Evolutionary conservation across 805 yeast species (phyloP).

Genomic region (Kuraishia cidri): DNA sequence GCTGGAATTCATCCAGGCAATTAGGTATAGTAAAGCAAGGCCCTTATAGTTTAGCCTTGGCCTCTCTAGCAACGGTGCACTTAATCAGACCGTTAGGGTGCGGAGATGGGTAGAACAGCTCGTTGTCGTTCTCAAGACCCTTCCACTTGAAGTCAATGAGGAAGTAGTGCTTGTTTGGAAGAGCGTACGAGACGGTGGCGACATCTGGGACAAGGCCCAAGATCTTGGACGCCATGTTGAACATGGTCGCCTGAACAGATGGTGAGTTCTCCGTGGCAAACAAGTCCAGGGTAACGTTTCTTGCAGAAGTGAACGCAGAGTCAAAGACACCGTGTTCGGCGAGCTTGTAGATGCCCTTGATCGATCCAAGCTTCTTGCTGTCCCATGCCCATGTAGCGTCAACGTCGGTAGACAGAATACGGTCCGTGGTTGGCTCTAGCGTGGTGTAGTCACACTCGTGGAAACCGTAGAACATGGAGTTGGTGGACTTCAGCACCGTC

Average conservation of each 20-base stretch:
- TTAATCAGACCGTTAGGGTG: constrained; percentile 92
- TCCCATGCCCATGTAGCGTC: constrained; percentile 67
- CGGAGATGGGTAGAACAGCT: constrained; percentile 80
- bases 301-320: constrained; percentile 48
- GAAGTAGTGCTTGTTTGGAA: constrained; percentile 92
- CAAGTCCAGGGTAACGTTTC: constrained; percentile 59
- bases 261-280: constrained; percentile 86
- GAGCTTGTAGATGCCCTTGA: constrained; percentile 35
- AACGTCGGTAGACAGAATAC: constrained; percentile 83
- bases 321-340: constrained; percentile 65
- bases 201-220: constrained; percentile 49
- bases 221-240: constrained; percentile 76
- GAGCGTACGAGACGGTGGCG: constrained; percentile 56
- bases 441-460: constrained; percentile 85
- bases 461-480: constrained; percentile 87
- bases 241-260: constrained; percentile 97
- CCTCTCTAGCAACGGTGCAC: constrained; percentile 70
- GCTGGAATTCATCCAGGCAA: no score
- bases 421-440: constrained; percentile 71
- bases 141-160: constrained; percentile 77
- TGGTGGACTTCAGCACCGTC: constrained; percentile 83
- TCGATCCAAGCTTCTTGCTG: constrained; percentile 35
- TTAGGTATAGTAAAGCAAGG: no score
- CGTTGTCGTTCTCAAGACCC: constrained; percentile 73
- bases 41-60: constrained; percentile 47